Evolutionary conservation across 306 rosid species (phyloP), one percentile per base, ranked within the genome.

Genomic region (Vigna hirtella): DNA sequence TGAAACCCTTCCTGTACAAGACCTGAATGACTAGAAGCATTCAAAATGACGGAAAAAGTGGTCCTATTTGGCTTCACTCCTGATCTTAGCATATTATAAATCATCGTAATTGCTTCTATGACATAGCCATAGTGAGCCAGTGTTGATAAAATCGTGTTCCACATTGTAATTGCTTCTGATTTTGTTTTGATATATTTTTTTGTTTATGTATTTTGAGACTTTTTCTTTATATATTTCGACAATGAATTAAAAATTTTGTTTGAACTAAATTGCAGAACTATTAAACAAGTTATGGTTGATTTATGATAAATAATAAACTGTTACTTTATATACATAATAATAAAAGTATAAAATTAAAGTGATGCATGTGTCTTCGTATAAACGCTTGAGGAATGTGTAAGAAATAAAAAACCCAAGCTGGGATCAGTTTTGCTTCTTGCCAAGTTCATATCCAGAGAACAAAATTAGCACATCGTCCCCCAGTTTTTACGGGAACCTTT

Each of bases 131-230:
- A 85, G 49, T 84, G 91, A 43, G 90, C 88, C 56, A 93, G 71
- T 16, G 94, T 87, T 62, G 91, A 91, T 78, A 91, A 85, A 90
- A 90, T 82, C 2, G 93, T 85, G 83, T 91, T 91, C 97, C 98
- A 73, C 97, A 91, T n/a, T n/a, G 18, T 18, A 18, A 18, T 18
- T 18, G 18, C 18, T 18, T 18, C 18, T 18, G 18, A 18, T 18
- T 18, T 18, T 18, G 18, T 18, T 18, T 18, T 18, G 18, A 18
- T 18, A 18, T 18, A 18, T 18, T 18, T 18, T 18, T 18, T 18
- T 18, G 18, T 18, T 18, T 18, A 18, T 18, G 18, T 18, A 18
- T 18, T 18, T 18, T 18, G 18, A 18, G 18, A 18, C 18, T 18
- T 18, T 18, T 18, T 18, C 18, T 18, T 18, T 18, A 18, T 18